phyloP scores from a whole-genome alignment of 1,284 basidiomycete species.

The Entoloma clypeatum region DNA sequence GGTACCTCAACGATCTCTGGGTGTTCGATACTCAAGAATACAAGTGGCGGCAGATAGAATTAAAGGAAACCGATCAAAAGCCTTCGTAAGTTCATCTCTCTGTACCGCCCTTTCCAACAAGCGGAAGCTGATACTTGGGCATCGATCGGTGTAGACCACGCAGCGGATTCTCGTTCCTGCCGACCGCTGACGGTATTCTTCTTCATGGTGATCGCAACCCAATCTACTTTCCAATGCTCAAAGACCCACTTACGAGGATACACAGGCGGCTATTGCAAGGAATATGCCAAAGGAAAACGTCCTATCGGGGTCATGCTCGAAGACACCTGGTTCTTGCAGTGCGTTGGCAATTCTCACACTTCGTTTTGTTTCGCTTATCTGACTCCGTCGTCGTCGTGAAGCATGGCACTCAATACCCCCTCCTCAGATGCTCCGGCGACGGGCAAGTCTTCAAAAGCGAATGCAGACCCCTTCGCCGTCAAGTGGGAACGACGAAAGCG shows the following conservation, averaged over 20 bases:
- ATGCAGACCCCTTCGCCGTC: conserved; percentile 46
- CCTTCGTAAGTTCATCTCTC: conserved; percentile 55
- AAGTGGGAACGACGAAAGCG: conserved; percentile 89
- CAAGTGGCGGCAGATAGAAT: conserved; percentile 81
- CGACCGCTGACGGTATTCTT: conserved; percentile 77
- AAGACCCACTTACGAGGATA: neutral
- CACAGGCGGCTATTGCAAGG: conserved; percentile 86
- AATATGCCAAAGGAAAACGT: conserved; percentile 85
- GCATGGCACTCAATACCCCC: conserved; percentile 11
- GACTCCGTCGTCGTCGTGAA: neutral
- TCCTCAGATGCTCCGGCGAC: conserved; percentile 22
- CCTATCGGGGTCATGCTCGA: conserved; percentile 86
- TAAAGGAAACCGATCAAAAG: conserved; percentile 61
- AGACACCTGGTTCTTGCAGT: conserved; percentile 90
- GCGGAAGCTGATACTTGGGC: too few relatives aligned
- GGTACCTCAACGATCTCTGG: conserved; percentile 88
- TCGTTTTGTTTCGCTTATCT: conserved; percentile 3
- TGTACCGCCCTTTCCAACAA: neutral
- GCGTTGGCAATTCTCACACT: conserved; percentile 13
- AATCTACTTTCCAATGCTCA: neutral
- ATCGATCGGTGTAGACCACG: conserved; percentile 49
- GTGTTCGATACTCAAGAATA: conserved; percentile 86
- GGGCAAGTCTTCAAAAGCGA: conserved; percentile 33
- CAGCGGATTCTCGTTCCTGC: conserved; percentile 85
- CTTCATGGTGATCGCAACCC: conserved; percentile 60